Base-by-base conservation (phyloP, 1,139 yeast genomes). In the Magnusiomyces tetraspermus region DNA sequence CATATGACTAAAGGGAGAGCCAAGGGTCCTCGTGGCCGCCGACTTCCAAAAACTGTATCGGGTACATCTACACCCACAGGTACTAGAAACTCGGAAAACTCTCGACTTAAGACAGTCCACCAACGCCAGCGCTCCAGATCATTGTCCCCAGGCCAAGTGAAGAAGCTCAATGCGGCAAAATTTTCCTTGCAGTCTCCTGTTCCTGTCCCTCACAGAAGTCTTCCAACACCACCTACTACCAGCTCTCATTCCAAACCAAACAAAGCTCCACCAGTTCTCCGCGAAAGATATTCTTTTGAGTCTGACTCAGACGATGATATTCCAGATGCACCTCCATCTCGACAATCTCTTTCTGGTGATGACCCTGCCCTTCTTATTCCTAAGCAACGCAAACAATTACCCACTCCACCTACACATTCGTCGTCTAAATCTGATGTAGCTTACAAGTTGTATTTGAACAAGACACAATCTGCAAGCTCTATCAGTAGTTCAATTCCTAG, bases 1-100 rank as follows among this genome's bases (percentile, higher is more conserved):
- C 94, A 85, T 61, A 70, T 78, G 11, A 84, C 77, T 47, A 85
- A 84, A 63, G 60, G 70, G 0, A 72, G 95, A 57, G 71, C 89
- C 3, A 80, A 76, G 60, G 95, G 95, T 0, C 95, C 95, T 2
- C 82, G 77, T 63, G 33, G 33, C 33, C 19, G 46, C 4, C 72
- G 95, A 62, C 74, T 82, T 40, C 95, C 95, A 0, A 75, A 51
- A 48, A 40, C 56, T 4, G 42, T 28, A 24, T 43, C 46, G 2
- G 36, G 46, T 22, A 28, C 24, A 10, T 42, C 45, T 21, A 15
- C n/a, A 13, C 13, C 17, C 23, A 11, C 46, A 26, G 10, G 33
- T n/a, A 6, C 23, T 23, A 38, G 19, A n/a, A n/a, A 17, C 43
- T n/a, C 15, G 38, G 17, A 36, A 38, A 15, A 17, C 11, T 38